These are phyloP conservation scores for Helenozyma baotianmanensis DNA, from an alignment of 805 yeast genomes.

Conservation along the genomic window DNA sequence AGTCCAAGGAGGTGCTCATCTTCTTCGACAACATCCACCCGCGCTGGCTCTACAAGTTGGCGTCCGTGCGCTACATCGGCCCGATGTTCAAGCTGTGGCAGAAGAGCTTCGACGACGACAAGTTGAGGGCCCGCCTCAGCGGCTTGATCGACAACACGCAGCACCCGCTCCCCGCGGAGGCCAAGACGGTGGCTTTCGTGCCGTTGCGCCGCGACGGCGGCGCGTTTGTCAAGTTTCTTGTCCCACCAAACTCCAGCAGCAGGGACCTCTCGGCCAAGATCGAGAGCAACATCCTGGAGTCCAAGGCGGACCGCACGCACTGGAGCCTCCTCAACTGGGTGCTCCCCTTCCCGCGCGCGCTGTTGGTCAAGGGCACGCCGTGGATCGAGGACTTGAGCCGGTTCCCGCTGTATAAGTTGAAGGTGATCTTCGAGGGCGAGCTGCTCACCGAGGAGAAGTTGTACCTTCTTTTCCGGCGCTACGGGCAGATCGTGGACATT, in stretches of 20 bases:
- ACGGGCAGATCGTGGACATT: slow-evolving; percentile 79
- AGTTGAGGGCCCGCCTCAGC: slow-evolving; percentile 17
- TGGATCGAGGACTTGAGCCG: slow-evolving; percentile 94
- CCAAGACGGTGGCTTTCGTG: slow-evolving; percentile 52
- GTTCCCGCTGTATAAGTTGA: slow-evolving; percentile 59
- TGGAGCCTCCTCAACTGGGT: slow-evolving; percentile 4
- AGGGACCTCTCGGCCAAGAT: slow-evolving; percentile 53
- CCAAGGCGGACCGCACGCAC: slow-evolving; percentile 11
- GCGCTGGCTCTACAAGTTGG: slow-evolving; percentile 20
- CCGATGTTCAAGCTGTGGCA: slow-evolving; percentile 14
- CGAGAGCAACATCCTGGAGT: slow-evolving; percentile 38
- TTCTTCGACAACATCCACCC: slow-evolving; percentile 37
- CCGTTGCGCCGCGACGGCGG: slow-evolving; percentile 88
- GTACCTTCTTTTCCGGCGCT: slow-evolving; percentile 77
- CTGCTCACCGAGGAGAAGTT: slow-evolving; percentile 74
- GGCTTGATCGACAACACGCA: slow-evolving; percentile 9
- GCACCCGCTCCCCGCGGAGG: slow-evolving; percentile 28
- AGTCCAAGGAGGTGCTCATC: slow-evolving; percentile 27
- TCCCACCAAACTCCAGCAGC: slow-evolving; percentile 48
- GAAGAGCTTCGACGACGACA: slow-evolving; percentile 11
- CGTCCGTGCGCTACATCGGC: slow-evolving; percentile 19
- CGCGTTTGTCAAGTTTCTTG: slow-evolving; percentile 74
- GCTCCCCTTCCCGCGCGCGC: slow-evolving; percentile 44
- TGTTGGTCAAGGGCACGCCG: slow-evolving; percentile 84
- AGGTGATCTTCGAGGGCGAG: slow-evolving; percentile 72